Evolutionary conservation across 1,284 basidiomycete species (phyloP).

Genomic region (Cutaneotrichosporon sp.): DNA sequence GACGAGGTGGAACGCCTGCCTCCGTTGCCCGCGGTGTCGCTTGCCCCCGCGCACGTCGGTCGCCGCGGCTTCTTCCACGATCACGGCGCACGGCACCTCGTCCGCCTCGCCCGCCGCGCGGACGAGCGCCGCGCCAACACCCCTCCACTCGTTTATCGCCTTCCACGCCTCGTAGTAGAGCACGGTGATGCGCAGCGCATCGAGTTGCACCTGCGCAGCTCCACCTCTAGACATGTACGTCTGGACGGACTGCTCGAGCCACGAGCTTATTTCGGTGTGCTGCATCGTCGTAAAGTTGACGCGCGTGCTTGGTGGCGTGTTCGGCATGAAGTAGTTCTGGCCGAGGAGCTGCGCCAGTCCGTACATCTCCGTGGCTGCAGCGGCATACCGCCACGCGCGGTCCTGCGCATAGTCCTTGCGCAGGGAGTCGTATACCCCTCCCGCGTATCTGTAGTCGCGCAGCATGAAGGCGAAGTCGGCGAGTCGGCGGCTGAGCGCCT

Average conservation of each 20-base stretch:
- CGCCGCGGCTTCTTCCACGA: slow-evolving; percentile 59
- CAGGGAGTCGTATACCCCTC: slow-evolving; percentile 79
- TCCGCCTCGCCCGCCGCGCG: slow-evolving; percentile 54
- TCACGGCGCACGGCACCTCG: slow-evolving; percentile 57
- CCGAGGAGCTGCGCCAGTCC: slow-evolving; percentile 49
- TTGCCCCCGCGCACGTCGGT: slow-evolving; percentile 50
- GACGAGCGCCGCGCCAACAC: slow-evolving; percentile 45
- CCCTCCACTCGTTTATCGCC: slow-evolving; percentile 48
- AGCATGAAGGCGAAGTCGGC: slow-evolving; percentile 95
- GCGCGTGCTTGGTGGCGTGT: slow-evolving; percentile 31
- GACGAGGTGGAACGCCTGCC: slow-evolving; percentile 56
- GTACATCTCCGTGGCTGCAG: slow-evolving; percentile 55
- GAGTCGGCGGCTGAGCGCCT: slow-evolving; percentile 63
- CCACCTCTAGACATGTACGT: slow-evolving; percentile 37
- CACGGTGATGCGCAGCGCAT: slow-evolving; percentile 51
- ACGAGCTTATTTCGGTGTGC: slow-evolving; percentile 49
- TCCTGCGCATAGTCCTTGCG: slow-evolving; percentile 65
- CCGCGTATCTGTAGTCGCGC: slow-evolving; percentile 84
- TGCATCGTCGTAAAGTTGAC: slow-evolving; percentile 42
- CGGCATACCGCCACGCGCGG: slow-evolving; percentile 51
- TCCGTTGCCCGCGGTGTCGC: slow-evolving; percentile 40
- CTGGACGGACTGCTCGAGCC: slow-evolving; percentile 52
- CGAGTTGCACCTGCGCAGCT: slow-evolving; percentile 46
- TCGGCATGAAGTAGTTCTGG: slow-evolving; percentile 45
- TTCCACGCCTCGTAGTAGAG: slow-evolving; percentile 55